Conservation (phyloP, 2,329 filamentous ascomycete species). For the Fonsecaea nubica region DNA sequence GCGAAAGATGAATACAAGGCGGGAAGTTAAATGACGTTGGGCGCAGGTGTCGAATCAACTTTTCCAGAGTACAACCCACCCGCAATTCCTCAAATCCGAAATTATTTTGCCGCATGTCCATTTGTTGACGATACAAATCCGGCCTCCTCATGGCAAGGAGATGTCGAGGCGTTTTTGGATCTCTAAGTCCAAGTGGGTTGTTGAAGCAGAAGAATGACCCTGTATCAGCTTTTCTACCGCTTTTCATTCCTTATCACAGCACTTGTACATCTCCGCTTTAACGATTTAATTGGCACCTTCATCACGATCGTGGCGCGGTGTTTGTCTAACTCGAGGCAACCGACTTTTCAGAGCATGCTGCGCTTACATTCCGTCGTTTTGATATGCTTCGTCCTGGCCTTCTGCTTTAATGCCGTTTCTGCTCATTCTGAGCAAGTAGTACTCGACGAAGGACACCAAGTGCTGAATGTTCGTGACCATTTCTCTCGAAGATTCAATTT, state of each 20-base stretch:
- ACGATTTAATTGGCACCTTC: conserved; percentile 25
- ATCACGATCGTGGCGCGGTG: conserved; percentile 10
- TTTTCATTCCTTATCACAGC: conserved; percentile 30
- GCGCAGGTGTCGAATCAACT: not conserved
- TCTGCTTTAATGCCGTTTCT: conserved; percentile 33
- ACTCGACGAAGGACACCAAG: not conserved
- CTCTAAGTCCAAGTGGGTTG: not conserved
- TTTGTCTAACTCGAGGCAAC: conserved; percentile 22
- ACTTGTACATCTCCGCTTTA: conserved; percentile 30
- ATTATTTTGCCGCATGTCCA: not conserved
- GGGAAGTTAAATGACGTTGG: not conserved
- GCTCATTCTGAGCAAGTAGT: conserved; percentile 15
- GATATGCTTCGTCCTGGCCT: conserved; percentile 29
- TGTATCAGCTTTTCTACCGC: conserved; percentile 20
- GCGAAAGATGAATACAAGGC: not conserved
- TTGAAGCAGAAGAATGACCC: conserved; percentile 13
- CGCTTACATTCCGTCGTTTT: conserved; percentile 29
- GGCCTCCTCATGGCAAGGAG: not conserved
- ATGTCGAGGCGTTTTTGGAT: not conserved
- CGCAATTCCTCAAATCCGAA: not conserved
- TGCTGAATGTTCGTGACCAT: conserved; percentile 20
- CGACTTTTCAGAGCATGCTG: conserved; percentile 23
- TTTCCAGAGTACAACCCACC: not conserved
- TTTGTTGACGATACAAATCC: not conserved
- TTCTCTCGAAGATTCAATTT: not conserved